Evolutionary conservation across 2,329 filamentous ascomycete genomes (phyloP), one percentile per base, ranked within the genome.

Genomic region (Pestalotiopsis sp.): DNA sequence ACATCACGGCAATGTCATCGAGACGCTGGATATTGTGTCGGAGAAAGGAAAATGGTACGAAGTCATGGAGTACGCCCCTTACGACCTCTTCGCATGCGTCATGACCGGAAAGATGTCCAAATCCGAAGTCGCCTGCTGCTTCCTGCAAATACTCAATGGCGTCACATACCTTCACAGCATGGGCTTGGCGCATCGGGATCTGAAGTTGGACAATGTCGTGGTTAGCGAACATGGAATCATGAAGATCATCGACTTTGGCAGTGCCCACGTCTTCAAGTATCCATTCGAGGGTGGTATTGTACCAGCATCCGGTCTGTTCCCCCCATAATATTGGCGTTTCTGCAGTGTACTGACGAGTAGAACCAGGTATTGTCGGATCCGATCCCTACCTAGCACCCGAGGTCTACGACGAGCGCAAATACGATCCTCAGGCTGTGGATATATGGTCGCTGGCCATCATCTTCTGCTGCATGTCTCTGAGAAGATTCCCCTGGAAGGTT

Each of bases 221-320:
- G 95, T 99, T 69, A 98, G 95, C 77, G 93, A 97, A 77, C 90
- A 92, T 76, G 96, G 96, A 2, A 98, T 99, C 75, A 97, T 99
- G 94, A 99, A 99, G 82, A 93, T 99, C 72, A 99, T 99, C 76
- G 96, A 99, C 80, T 99, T 99, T 81, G 96, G 96, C 31, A 98
- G 95, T 82, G 95, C 96, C 0, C 95, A 96, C 73, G 95, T 99
- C 56, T 99, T 97, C 83, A 91, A 93, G 76, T 99, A 99, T 85
- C 96, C 96, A 0, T 98, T 99, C 77, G 96, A 99, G 81, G 94
- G 91, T 72, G 93, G 93, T 66, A 90, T 95, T 68, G 93, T 96
- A 14, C 85, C 91, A 59, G 93, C 94, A 49, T 91, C 90, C 78
- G 94, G 94, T 96, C 82, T 82, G 91, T 81, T 41, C 38, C 23